Conservation (phyloP, 768 basidiomycete species). For the Tubosaeta brunneosetosa region DNA sequence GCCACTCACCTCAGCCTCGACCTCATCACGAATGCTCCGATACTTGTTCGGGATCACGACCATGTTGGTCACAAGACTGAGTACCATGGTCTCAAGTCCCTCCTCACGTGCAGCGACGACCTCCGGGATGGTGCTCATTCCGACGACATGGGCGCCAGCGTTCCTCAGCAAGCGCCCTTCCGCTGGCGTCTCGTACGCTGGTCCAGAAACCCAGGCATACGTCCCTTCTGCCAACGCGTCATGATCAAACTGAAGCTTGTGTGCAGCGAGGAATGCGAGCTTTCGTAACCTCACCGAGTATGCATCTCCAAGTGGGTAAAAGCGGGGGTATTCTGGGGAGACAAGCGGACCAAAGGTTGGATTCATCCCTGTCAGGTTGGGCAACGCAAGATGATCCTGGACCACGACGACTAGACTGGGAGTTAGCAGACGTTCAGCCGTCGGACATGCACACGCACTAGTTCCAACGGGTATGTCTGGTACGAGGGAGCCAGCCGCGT, state of each 20-base stretch:
- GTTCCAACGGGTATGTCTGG: slow-evolving; percentile 72
- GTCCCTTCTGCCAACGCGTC: slow-evolving; percentile 71
- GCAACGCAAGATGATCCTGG: slow-evolving; percentile 80
- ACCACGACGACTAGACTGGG: slow-evolving; percentile 64
- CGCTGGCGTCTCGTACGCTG: slow-evolving; percentile 85
- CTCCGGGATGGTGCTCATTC: slow-evolving; percentile 92
- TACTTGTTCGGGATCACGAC: slow-evolving; percentile 71
- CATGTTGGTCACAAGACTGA: slow-evolving; percentile 83
- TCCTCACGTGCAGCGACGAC: slow-evolving; percentile 77
- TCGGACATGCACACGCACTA: slow-evolving; percentile 42
- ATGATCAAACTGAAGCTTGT: slow-evolving; percentile 49
- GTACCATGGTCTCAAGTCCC: slow-evolving; percentile 68
- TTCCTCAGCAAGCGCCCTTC: slow-evolving; percentile 74
- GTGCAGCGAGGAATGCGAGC: slow-evolving; percentile 66
- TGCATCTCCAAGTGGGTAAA: slow-evolving; percentile 80
- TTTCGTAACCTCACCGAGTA: slow-evolving; percentile 72
- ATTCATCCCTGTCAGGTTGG: slow-evolving; percentile 72
- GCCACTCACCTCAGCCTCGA: slow-evolving; percentile 64
- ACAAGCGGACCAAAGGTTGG: slow-evolving; percentile 71
- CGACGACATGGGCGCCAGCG: slow-evolving; percentile 85
- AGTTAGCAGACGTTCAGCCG: slow-evolving; percentile 8
- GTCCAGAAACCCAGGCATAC: slow-evolving; percentile 89
- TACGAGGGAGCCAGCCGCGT: slow-evolving; percentile 82
- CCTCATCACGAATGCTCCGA: slow-evolving; percentile 66
- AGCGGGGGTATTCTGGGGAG: slow-evolving; percentile 60